Conservation (phyloP, 2,329 filamentous ascomycete species). For the Colletotrichum navitas region DNA sequence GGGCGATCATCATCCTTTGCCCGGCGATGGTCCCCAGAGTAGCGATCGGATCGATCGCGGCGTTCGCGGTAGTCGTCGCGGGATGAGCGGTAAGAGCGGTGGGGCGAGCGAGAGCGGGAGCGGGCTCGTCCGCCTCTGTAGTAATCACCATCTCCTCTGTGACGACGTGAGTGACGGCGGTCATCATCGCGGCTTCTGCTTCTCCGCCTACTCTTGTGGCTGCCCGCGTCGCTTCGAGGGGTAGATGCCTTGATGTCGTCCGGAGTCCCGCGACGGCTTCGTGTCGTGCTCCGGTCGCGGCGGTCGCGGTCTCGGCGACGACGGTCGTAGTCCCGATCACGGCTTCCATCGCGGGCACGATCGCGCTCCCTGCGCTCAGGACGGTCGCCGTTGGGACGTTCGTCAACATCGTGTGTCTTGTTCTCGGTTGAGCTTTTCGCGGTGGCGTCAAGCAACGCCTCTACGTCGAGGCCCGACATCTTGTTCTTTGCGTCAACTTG, state of each 20-base stretch:
- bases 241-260: conserved; percentile 73
- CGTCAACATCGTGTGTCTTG: conserved; percentile 64
- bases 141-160: conserved; percentile 77
- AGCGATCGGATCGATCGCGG: conserved; percentile 58
- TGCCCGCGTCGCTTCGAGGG: conserved; percentile 81
- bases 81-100: conserved; percentile 66
- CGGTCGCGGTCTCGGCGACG: conserved; percentile 63
- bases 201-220: conserved; percentile 84
- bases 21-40: conserved; percentile 61
- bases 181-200: conserved; percentile 84
- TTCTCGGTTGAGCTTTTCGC: conserved; percentile 71
- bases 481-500: conserved; percentile 41
- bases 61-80: conserved; percentile 69
- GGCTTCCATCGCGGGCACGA: conserved; percentile 60
- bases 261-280: conserved; percentile 61
- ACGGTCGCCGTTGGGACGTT: conserved; percentile 68
- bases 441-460: conserved; percentile 89
- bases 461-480: conserved; percentile 77
- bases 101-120: conserved; percentile 78
- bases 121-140: conserved; percentile 66
- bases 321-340: conserved; percentile 63
- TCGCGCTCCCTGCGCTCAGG: conserved; percentile 62
- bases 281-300: conserved; percentile 68
- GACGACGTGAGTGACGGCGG: conserved; percentile 78
- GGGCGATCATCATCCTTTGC: conserved; percentile 64